Base-by-base conservation (phyloP, 306 rosid species). In the Hylodesmum podocarpum region DNA sequence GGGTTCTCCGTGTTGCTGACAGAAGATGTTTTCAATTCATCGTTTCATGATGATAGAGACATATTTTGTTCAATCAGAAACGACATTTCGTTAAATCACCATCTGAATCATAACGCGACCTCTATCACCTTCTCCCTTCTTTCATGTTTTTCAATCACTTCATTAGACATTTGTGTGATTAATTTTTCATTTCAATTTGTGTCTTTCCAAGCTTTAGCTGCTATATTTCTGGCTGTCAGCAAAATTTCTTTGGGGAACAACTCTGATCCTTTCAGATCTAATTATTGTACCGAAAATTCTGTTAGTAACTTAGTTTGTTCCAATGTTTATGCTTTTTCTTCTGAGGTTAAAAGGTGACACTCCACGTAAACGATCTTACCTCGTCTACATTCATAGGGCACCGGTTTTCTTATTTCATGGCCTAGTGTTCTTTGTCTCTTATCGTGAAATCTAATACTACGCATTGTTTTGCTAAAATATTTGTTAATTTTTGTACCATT, bases 211-310 rank as follows among this genome's bases (percentile, higher is more conserved):
- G 67, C 68, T 27, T 37, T 37, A 75, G 53, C 73, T 46, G 21
- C 62, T 66, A 7, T 66, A 7, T 14, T 64, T 18, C 27, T 47
- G 13, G 13, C 9, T 51, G 13, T 76, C 57, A 50, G 24, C 22
- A n/a, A 21, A 8, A 37, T 64, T 59, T 66, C 69, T 66, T 67
- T 36, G 1, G 55, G 44, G 55, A 50, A 53, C 22, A 51, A 50
- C 66, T 21, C 25, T 22, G 54, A 6, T 27, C 72, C 58, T 49
- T 80, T 70, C 72, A 75, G 84, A 84, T 80, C 84, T 80, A 72
- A 66, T 34, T 79, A 36, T 19, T 63, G 16, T 59, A 67, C 59
- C 18, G 10, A 58, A 61, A 49, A 12, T 8, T 22, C 31, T 21
- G 10, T 10, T 33, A 31, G 47, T 46, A 6, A 28, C 46, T 18